phyloP scores from a whole-genome alignment of 176 grass and related monocot genomes.

The Panicum miliaceum region DNA sequence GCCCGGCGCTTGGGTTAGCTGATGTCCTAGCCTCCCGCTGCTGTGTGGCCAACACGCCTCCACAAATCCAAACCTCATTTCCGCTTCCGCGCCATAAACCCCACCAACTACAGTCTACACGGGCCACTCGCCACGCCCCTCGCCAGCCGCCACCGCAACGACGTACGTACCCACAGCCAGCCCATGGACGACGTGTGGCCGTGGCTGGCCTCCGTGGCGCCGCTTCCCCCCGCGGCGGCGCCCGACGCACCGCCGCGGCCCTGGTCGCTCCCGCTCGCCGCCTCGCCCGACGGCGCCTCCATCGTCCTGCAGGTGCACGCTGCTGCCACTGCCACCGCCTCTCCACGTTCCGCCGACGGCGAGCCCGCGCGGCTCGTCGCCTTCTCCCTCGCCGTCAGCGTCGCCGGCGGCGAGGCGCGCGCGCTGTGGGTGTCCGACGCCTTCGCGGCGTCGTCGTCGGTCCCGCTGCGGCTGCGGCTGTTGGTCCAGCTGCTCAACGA shows the following conservation, averaged over 20 bases:
- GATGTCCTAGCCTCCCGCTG: slow-evolving; percentile 15
- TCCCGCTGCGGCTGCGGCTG: slow-evolving; percentile 36
- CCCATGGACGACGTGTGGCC: slow-evolving; percentile 85
- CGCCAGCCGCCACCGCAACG: slow-evolving; percentile 5
- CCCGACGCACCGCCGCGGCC: slow-evolving; percentile 19
- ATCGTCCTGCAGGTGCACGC: slow-evolving; percentile 56
- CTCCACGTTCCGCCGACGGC: background rate
- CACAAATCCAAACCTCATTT: slow-evolving; percentile 28
- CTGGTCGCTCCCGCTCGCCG: slow-evolving; percentile 36
- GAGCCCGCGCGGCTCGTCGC: slow-evolving; percentile 18
- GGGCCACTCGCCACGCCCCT: background rate
- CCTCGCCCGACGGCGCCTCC: slow-evolving; percentile 51
- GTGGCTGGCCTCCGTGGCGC: slow-evolving; percentile 52
- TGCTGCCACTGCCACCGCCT: background rate
- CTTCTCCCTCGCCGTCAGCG: slow-evolving; percentile 59
- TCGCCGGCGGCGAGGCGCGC: slow-evolving; percentile 28
- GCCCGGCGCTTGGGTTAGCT: background rate
- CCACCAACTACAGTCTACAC: background rate
- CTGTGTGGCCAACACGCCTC: slow-evolving; percentile 31
- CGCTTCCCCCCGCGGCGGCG: slow-evolving; percentile 11
- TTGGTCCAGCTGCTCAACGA: slow-evolving; percentile 74
- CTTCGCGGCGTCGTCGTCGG: slow-evolving; percentile 27
- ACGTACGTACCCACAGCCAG: slow-evolving; percentile 16
- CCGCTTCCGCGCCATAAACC: slow-evolving; percentile 35
- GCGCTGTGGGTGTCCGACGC: slow-evolving; percentile 64